Percentiles rank a stretch among this genome's conserved stretches.
phyloP scores from a whole-genome alignment of 2,329 filamentous ascomycete genomes.

The Epichloe sp. region DNA sequence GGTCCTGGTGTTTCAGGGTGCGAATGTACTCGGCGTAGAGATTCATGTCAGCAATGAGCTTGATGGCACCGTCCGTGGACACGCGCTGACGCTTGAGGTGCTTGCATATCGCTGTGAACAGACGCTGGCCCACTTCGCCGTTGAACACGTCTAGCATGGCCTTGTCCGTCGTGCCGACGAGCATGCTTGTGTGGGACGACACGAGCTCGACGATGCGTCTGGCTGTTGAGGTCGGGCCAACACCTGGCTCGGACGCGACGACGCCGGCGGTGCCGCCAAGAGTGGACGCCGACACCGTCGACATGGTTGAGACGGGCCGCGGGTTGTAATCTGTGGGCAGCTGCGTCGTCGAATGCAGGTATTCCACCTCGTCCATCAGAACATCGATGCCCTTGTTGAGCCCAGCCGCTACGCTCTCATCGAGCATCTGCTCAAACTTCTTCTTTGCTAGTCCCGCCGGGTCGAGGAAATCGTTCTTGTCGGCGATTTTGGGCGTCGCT shows the following conservation, averaged over 20 bases:
- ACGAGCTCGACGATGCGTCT: slow-evolving; percentile 73
- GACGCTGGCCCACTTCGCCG: slow-evolving; percentile 83
- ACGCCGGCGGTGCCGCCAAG: slow-evolving; percentile 16
- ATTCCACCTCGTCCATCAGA: slow-evolving; percentile 96
- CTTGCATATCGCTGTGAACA: slow-evolving; percentile 89
- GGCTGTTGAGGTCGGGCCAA: slow-evolving; percentile 67
- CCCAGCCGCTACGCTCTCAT: slow-evolving; percentile 89
- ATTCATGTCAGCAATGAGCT: slow-evolving; percentile 93
- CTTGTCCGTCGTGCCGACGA: slow-evolving; percentile 91
- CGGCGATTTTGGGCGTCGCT: slow-evolving; percentile 65
- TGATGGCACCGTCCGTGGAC: slow-evolving; percentile 77
- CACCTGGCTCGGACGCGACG: slow-evolving; percentile 26
- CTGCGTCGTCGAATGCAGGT: slow-evolving; percentile 81
- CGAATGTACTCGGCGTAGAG: slow-evolving; percentile 79
- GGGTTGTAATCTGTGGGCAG: slow-evolving; percentile 85
- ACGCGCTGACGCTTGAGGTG: slow-evolving; percentile 93
- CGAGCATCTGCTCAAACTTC: slow-evolving; percentile 96
- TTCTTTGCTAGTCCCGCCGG: slow-evolving; percentile 91
- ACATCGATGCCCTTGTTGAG: slow-evolving; percentile 97
- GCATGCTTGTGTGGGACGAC: slow-evolving; percentile 79
- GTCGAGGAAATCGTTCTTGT: slow-evolving; percentile 89
- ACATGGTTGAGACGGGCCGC: slow-evolving; percentile 16
- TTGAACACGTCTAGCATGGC: slow-evolving; percentile 98
- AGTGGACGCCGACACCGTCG: slow-evolving; percentile 8
- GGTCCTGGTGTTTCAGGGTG: slow-evolving; percentile 67